Base-by-base conservation (phyloP, 1,139 yeast genomes). In the Yamadazyma friedrichii region DNA sequence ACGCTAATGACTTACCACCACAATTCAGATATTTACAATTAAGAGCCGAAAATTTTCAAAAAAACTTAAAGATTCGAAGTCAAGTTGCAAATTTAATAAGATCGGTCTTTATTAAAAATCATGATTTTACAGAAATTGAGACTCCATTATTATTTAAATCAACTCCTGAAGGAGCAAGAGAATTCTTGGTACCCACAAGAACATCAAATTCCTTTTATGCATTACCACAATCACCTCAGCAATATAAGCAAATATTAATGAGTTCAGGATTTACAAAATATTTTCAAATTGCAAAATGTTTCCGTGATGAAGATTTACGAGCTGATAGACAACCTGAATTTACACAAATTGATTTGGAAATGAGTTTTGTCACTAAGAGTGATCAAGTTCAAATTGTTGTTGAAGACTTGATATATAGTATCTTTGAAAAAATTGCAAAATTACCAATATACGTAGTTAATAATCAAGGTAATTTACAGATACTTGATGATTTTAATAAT, bases 111-210 rank as follows among this genome's bases (percentile, higher is more conserved):
- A 49, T 56, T 3, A 57, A 65, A 4, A 59, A 62, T 12, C 74
- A 71, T 38, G 68, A 67, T 9, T 93, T 93, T 59, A 76, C 78
- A 0, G 98, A 93, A 55, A 76, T 94, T 32, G 98, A 93, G 57
- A 93, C 99, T 0, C 99, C 99, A 0, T 61, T 91, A 11, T 64
- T 93, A 25, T 93, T 93, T 70, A 91, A 93, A 58, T 87, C 96
- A 1, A 93, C 98, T 0, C 98, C 98, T 0, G 99, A 93, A 62
- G 99, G 99, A 9, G 98, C 99, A 1, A 72, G 95, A 32, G 99
- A 93, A 62, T 93, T 93, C 56, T 64, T 94, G 41, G 98, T 93
- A 0, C 98, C 98, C 0, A 88, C 97, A 0, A 74, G 98, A 48
- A 64, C 73, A 13, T 61, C 66, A 4, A 70, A 75, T 10, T 65